Evolutionary conservation across 2,329 filamentous ascomycete genomes (phyloP), one percentile per base, ranked within the genome.

Genomic region (Epichloe baconii): DNA sequence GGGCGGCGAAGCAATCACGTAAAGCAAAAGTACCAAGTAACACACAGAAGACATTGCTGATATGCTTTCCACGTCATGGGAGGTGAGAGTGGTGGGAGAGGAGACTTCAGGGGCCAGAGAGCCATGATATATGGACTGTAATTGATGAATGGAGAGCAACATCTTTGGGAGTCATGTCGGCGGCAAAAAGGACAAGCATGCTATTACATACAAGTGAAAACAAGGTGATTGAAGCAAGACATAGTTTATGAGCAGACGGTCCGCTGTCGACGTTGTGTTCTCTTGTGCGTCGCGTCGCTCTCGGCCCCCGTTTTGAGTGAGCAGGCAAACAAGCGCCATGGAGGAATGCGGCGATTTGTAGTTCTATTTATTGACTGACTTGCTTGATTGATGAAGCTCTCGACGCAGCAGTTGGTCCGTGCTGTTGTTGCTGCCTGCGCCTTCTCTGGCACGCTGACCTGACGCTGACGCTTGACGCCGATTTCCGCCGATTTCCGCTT

Each of bases 101-200:
- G 23, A 48, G 5, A 4, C 12, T 23, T 19, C 19, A 34, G 26
- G n/a, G 41, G 14, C 5, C 3, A 34, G 36, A 43, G 12, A 48
- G 17, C 42, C 42, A 40, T 42, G 17, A 15, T 36, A 11, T 36
- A 36, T 42, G 46, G 36, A 15, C 21, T 34, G 37, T 52, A 26
- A 36, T 34, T 31, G 43, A 43, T 40, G 44, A 46, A 46, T 23
- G 40, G 34, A 44, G 37, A 17, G 50, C 2, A 44, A 48, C 3
- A 44, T 19, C 41, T 19, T 38, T 48, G 40, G 50, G 50, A 45
- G 34, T 48, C 46, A 48, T 36, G 17, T 21, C 15, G 34, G 50
- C 21, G 45, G 50, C 41, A 48, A 52, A 23, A 52, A 23, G 40
- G 45, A 48, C 45, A 44, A 48, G 50, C 45, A 34, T 51, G 45